Base-by-base conservation (phyloP, 2,329 filamentous ascomycete genomes). In the Penicillium freii region DNA sequence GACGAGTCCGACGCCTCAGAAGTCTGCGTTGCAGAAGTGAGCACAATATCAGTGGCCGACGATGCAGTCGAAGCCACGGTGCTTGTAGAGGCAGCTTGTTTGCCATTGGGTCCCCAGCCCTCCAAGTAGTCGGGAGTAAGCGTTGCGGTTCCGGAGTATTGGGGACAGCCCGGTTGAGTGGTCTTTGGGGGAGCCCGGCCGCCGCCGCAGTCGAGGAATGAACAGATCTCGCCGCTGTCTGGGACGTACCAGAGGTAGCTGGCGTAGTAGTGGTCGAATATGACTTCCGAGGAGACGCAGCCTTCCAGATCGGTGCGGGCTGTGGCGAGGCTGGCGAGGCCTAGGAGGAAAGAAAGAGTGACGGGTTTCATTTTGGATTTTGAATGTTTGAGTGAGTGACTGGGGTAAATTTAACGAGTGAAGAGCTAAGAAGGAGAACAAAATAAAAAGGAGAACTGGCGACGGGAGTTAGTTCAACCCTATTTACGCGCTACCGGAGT, bases 121-220 rank as follows among this genome's bases (percentile, higher is more conserved):
- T 61, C 61, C 19, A 68, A 27, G 33, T 67, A 68, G 58, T 60
- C 66, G 29, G 65, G 52, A 2, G 62, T 64, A n/a, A 64, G 43
- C 9, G 63, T 65, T 17, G 54, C 64, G 0, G 69, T 69, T 8
- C 68, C 69, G 7, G 59, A 58, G 54, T 71, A 71, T 17, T 54
- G 44, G 0, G 67, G 64, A 43, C 87, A 89, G 2, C 86, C 86
- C 0, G 86, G 86, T 23, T 85, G 81, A 27, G 79, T 81, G 17
- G 82, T 84, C 77, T 85, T 88, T 59, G 84, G 82, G 3, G 86
- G 84, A 9, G 85, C 87, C 45, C 82, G 80, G 54, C 86, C 87
- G 62, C 87, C 87, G 57, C 87, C 86, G 73, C 87, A 89, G 80
- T 89, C 86, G 63, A 86, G 79, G 60, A 84, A 68, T 11, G 78